Base-by-base conservation (phyloP, 192 early-diverging fungal species). In the Dimargaris cristalligena region DNA sequence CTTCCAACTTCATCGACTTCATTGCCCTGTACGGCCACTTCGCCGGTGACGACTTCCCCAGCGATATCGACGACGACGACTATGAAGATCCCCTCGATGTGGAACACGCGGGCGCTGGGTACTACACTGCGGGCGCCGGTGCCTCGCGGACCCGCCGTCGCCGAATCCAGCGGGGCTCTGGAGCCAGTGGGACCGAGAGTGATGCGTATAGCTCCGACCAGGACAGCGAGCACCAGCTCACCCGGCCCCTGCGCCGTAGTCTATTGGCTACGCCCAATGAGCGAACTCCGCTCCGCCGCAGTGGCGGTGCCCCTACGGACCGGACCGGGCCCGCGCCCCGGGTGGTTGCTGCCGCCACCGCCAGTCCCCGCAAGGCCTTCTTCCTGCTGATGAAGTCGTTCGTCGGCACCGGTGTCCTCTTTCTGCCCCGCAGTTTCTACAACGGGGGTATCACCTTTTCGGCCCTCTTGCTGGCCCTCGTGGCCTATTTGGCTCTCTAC, bases 1-100 rank as follows among this genome's bases (percentile, higher is more conserved):
- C 94, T 6, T 65, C 80, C n/a, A 94, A 86, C 68, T 97, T 94
- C 78, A 78, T 94, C 32, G 94, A 97, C 65, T 94, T 93, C 63
- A 77, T 97, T 59, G 85, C 82, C 25, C 73, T 97, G 62, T 94
- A 88, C 58, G 91, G 90, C 49, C 92, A 89, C 65, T 97, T 92
- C 75, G 93, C 87, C 31, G 93, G 91, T 46, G 93, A 91, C 67
- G 89, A 90, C 58, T 79, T 85, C 58, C 88, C 86, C 22, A 86
- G 86, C 33, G 86, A 88, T 58, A 82, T 83, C 64, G 87, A 78
- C 33, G 80, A 80, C 34, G 78, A 76, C 14, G 75, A 71, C 16
- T 71, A 64, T 9, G 80, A 77, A 46, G 58, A 34, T 25, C 55
- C 55, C 4, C 55, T 34, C 10, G 55, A 57, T 57, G 25, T 57